Percentiles rank a stretch among this genome's conserved stretches.
These are phyloP conservation scores for Aureobasidium sp. DNA, from an alignment of 2,329 filamentous ascomycete genomes.

Conservation along the genomic window DNA sequence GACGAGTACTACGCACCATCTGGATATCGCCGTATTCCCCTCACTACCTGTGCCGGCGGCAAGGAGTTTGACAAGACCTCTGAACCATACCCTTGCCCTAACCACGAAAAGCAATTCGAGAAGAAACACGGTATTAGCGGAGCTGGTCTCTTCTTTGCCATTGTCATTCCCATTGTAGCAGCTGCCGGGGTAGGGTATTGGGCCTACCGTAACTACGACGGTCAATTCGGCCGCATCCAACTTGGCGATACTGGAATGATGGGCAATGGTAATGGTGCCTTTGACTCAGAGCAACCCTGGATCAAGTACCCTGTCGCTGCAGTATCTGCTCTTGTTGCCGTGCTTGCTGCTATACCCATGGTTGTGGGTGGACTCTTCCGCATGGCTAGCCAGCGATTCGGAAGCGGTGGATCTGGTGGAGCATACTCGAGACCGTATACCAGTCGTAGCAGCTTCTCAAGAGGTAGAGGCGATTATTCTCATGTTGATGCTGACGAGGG, in stretches of 20 bases:
- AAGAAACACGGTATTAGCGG: conserved; percentile 62
- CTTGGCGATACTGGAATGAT: conserved; percentile 56
- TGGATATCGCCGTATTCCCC: conserved; percentile 80
- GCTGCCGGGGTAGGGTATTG: conserved; percentile 73
- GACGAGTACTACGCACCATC: conserved; percentile 75
- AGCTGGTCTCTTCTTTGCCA: conserved; percentile 73
- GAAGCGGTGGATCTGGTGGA: conserved; percentile 40
- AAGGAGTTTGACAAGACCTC: conserved; percentile 61
- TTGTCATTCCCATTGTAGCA: conserved; percentile 63
- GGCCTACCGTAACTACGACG: conserved; percentile 74
- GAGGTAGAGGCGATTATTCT: conserved; percentile 78
- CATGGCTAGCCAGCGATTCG: conserved; percentile 37
- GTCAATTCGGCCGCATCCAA: conserved; percentile 82
- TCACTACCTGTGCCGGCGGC: conserved; percentile 78
- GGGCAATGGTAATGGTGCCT: conserved; percentile 26
- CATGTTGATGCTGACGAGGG: conserved; percentile 90
- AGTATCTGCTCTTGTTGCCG: conserved; percentile 46
- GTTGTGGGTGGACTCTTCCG: conserved; percentile 67
- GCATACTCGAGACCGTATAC: conserved; percentile 61
- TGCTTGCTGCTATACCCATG: conserved; percentile 51
- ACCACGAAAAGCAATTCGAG: conserved; percentile 74
- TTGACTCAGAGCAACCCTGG: conserved; percentile 66
- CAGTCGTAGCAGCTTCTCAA: conserved; percentile 79
- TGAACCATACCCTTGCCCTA: conserved; percentile 57
- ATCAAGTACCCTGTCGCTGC: conserved; percentile 62